Base-by-base conservation (phyloP, 306 rosid species). In the Calophaca sinica region DNA sequence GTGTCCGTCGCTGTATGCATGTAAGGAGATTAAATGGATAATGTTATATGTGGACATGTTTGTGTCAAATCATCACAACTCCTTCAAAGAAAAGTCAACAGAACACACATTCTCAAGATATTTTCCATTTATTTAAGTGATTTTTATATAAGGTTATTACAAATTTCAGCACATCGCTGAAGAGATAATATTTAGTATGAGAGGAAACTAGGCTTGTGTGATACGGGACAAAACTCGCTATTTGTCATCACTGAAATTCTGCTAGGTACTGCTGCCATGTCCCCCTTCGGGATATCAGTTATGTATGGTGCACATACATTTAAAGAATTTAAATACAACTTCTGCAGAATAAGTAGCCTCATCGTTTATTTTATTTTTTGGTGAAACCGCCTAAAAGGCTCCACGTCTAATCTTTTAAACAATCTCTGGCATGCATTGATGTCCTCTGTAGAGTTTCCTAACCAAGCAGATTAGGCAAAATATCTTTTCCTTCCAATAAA, bases 91-190 rank as follows among this genome's bases (percentile, higher is more conserved):
- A 62, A 62, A 38, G 49, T 62, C 68, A 62, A 38, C 49, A 62
- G 39, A 13, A 36, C 46, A 36, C 11, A 62, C 48, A 62, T 29
- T 36, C 31, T 12, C 46, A 38, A 36, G 68, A 62, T 60, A 38
- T 38, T 36, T 62, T 38, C 49, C 68, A 62, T 62, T 38, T 35
- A 36, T 13, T 62, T 36, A 62, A 61, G 66, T 35, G 45, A 35
- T 20, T 20, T 20, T 20, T 62, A 62, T 38, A 49, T 36, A 50
- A 68, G 51, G 68, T 33, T 28, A 49, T 20, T 31, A 50, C 59
- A 69, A 69, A 50, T 50, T 77, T 60, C n/a, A 59, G 74, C 49
- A 35, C 54, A 44, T 31, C 9, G 20, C 48, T 50, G 39, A 57
- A 55, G 54, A 29, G 48, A 20, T 39, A 49, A 69, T 51, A 49